Base-by-base conservation (phyloP, 2,329 filamentous ascomycete species). In the Stachybotrys elegans region DNA sequence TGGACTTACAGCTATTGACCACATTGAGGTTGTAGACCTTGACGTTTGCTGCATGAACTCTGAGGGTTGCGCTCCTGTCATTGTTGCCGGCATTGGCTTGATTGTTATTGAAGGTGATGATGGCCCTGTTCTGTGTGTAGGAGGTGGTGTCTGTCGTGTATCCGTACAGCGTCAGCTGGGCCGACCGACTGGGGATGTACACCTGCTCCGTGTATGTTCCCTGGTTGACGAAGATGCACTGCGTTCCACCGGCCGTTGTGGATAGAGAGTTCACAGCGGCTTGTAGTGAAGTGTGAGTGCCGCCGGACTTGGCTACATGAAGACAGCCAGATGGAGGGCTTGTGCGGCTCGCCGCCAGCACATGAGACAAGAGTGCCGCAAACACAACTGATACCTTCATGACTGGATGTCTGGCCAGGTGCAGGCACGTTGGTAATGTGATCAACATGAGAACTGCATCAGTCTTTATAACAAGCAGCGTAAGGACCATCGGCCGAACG, bases 161-260 rank as follows among this genome's bases (percentile, higher is more conserved):
- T 20, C 82, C 82, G 54, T 78, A 79, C 49, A 83, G 71, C 22
- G 72, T 75, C 21, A 82, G 61, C n/a, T 70, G 62, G 3, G 72
- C 74, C 8, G 64, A 65, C 39, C 73, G 67, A 2, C 59, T 55
- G 9, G 69, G 61, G 34, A 82, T 68, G 50, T 72, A 72, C 22
- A 83, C 76, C 52, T 82, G 79, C 57, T 82, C 78, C 19, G 63
- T 65, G 65, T 82, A 83, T 16, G 74, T 81, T 3, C 79, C 38
- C 62, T 84, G 83, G 27, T 76, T 80, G 59, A 86, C 76, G 65
- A 84, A 85, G 62, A 86, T 80, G 55, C 73, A 77, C 46, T 81
- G 77, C 2, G 67, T 67, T 2, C 61, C 51, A 2, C 72, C 69
- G 6, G 70, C 68, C 2, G 68, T 65, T 1, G 71, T 75, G n/a